Evolutionary conservation across 805 yeast species (phyloP).

Genomic region (Suhomyces emberorum): DNA sequence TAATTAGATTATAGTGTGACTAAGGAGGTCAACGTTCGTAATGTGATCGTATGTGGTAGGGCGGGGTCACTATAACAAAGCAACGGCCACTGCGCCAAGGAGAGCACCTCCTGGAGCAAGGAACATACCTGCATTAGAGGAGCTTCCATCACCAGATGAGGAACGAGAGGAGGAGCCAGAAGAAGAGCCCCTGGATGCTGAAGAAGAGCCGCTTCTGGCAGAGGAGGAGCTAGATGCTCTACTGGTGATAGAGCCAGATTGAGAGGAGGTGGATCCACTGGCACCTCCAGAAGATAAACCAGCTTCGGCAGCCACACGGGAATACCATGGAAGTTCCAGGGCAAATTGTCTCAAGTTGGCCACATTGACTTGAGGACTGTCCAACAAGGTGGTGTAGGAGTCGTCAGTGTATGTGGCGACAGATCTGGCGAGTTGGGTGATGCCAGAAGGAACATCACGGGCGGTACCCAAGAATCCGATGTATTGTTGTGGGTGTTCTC

Average conservation of each 20-base stretch:
- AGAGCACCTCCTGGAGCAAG: slow-evolving; percentile 29
- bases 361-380: slow-evolving; percentile 22
- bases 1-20: no score
- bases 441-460: slow-evolving; percentile 20
- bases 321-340: slow-evolving; percentile 38
- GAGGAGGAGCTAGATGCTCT: background rate
- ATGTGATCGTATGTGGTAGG: no score
- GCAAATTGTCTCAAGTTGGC: slow-evolving; percentile 28
- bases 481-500: slow-evolving; percentile 28
- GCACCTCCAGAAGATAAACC: slow-evolving; percentile 6
- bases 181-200: background rate
- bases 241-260: slow-evolving; percentile 1
- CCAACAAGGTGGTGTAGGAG: slow-evolving; percentile 41
- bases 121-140: slow-evolving; percentile 10
- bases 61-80: slow-evolving; percentile 28
- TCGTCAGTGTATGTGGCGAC: slow-evolving; percentile 42
- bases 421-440: slow-evolving; percentile 28
- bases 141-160: background rate
- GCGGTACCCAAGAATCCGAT: slow-evolving; percentile 28
- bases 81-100: slow-evolving; percentile 34
- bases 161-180: slow-evolving; percentile 9
- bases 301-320: slow-evolving; percentile 13
- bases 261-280: background rate
- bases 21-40: no score
- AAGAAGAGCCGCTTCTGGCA: slow-evolving; percentile 3